Base-by-base conservation (phyloP, 768 basidiomycete species). In the Rhizopogon vulgaris region DNA sequence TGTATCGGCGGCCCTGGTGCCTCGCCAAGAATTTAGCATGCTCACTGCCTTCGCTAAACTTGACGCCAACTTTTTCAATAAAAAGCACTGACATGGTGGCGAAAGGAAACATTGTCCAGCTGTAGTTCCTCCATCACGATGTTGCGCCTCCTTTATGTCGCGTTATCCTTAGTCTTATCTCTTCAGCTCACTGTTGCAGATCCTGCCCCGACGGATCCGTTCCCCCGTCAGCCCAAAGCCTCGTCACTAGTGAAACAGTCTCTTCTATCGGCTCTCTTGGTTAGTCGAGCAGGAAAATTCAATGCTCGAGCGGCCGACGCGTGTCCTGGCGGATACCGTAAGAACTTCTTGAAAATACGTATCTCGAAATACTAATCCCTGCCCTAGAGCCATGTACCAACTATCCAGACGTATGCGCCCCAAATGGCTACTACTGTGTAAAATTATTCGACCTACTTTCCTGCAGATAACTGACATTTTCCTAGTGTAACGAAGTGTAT, bases 361-460 rank as follows among this genome's bases (percentile, higher is more conserved):
- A 40, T 11, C 22, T 6, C 6, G 22, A 40, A 40, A 40, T 40
- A 24, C 39, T 40, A 22, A 7, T 22, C 12, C 12, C 15, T 22
- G 22, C 15, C 11, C 22, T 9, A 64, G 63, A 56, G 3, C 30
- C 41, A 34, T 64, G 63, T 22, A 3, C 56, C 18, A 59, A 57
- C 52, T 58, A 28, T 28, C 56, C 63, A 17, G 1, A 41, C 14
- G 1, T 11, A 14, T 65, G 63, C 22, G 58, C 53, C 10, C 59
- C 48, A 1, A 41, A 53, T 25, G 61, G 63, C 28, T 50, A 40
- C 39, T 54, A 37, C 30, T 65, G 63, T n/a, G 63, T 65, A 58
- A 32, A 55, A 36, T 10, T n/a, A 10, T n/a, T 9, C 7, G 6
- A 14, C 5, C 3, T 22, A 6, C 8, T n/a, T 4, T 15, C 25